Evolutionary conservation across 495 filamentous ascomycete species (phyloP).

Genomic region (Penicillium pulvis): DNA sequence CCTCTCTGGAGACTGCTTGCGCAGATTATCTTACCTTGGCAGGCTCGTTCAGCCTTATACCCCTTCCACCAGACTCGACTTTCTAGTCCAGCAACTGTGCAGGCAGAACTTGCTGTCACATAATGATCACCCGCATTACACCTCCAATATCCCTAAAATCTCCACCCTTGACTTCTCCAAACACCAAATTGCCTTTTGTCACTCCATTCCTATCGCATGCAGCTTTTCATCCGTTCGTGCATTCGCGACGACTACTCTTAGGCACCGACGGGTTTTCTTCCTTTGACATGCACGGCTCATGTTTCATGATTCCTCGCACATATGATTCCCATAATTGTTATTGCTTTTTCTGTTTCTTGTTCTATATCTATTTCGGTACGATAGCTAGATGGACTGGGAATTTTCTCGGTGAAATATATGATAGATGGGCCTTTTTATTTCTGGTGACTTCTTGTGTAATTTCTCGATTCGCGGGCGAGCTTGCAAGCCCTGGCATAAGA

Average conservation of each 20-base stretch:
- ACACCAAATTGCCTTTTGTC: not conserved
- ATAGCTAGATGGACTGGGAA: slow-evolving; percentile 7
- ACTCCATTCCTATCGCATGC: not conserved
- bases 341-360: slow-evolving; percentile 13
- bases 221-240: not conserved
- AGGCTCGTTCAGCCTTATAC: not conserved
- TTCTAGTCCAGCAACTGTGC: not conserved
- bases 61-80: not conserved
- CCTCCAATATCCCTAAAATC: not conserved
- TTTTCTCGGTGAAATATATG: not conserved
- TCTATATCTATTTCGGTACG: slow-evolving; percentile 8
- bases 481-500: too few species aligned
- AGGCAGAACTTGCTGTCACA: not conserved
- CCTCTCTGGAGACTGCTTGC: not conserved
- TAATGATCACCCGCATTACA: not conserved
- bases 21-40: not conserved
- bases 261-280: not conserved
- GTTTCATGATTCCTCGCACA: slow-evolving; percentile 21
- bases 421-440: not conserved
- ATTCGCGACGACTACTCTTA: too few species aligned
- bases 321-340: slow-evolving; percentile 21
- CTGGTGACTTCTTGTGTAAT: not conserved
- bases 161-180: not conserved
- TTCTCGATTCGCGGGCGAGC: too few species aligned
- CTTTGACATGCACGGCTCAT: slow-evolving; percentile 11